Conservation (phyloP, 1,284 basidiomycete genomes). For the Caloboletus firmus region DNA sequence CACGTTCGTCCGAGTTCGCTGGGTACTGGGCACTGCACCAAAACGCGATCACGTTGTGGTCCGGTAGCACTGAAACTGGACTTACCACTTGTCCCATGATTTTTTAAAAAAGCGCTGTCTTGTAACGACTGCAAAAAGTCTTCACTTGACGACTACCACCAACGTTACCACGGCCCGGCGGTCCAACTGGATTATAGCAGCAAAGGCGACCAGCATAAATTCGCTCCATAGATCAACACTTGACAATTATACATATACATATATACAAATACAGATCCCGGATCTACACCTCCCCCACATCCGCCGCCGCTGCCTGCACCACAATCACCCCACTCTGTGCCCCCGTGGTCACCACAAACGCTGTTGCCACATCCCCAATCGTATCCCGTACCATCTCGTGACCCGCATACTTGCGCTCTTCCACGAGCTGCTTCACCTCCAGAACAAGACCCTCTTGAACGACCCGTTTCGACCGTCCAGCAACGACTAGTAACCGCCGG, state of each 20-base stretch:
- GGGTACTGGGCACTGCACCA: not conserved
- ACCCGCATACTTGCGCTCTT: slow-evolving; percentile 44
- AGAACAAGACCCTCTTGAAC: slow-evolving; percentile 51
- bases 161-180: not conserved
- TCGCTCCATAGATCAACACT: not conserved
- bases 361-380: slow-evolving; percentile 72
- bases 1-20: not conserved
- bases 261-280: not conserved
- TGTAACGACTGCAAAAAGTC: not conserved
- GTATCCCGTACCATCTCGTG: slow-evolving; percentile 58
- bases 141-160: too few species aligned
- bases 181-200: too few species aligned
- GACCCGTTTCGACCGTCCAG: slow-evolving; percentile 76
- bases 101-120: not conserved
- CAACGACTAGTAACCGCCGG: slow-evolving; percentile 52
- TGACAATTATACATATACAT: not conserved
- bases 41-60: not conserved
- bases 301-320: slow-evolving; percentile 20
- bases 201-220: too few species aligned
- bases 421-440: slow-evolving; percentile 61
- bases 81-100: slow-evolving; percentile 1
- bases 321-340: slow-evolving; percentile 28
- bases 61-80: not conserved
- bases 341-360: slow-evolving; percentile 47
- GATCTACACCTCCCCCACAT: slow-evolving; percentile 5